Evolutionary conservation across 345 rosid species (phyloP), one percentile per base, ranked within the genome.

Genomic region (Eucalyptus virginea): DNA sequence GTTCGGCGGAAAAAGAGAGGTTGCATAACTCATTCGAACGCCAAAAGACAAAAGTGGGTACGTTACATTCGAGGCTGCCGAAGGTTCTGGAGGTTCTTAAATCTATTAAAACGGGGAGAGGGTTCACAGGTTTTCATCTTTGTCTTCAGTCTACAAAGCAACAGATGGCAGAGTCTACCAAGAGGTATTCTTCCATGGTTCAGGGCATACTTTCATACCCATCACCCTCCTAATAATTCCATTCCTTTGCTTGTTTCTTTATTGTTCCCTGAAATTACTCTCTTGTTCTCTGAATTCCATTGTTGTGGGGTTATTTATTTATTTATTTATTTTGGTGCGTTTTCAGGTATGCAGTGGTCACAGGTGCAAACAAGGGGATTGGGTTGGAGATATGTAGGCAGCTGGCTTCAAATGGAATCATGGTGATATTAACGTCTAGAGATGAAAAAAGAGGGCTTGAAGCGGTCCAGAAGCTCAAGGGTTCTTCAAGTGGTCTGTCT

Each of bases 331-430:
- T 7, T 21, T 0, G 18, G 37, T 52, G 26, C 2, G 23, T 37
- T 72, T 48, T 54, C 87, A 90, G 92, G 69, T 80, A 50, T 88
- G 90, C 92, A 17, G 90, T 52, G 58, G 58, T 52, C 58, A 52
- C 58, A 21, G 58, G 58, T 52, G 58, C 58, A 52, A 52, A 52
- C 81, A 90, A 72, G 86, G 94, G 93, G 6, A 89, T 93, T 47
- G 91, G 92, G 23, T 87, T 90, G 26, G 91, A 89, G 60, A 87
- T 91, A 86, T 93, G 94, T 52, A 91, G 60, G 77, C 92, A 90
- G 86, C 69, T 92, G 60, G 92, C 92, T 56, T 44, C 90, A 5
- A 87, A 89, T 15, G 94, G 90, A 13, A 42, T 91, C 2, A 30
- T 13, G 24, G 93, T 92, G 80, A 87, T 92, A 47, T 45, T 92